These are phyloP conservation scores for Fennellomyces sp. DNA, from an alignment of 371 early-diverging fungal species.

Conservation along the genomic window DNA sequence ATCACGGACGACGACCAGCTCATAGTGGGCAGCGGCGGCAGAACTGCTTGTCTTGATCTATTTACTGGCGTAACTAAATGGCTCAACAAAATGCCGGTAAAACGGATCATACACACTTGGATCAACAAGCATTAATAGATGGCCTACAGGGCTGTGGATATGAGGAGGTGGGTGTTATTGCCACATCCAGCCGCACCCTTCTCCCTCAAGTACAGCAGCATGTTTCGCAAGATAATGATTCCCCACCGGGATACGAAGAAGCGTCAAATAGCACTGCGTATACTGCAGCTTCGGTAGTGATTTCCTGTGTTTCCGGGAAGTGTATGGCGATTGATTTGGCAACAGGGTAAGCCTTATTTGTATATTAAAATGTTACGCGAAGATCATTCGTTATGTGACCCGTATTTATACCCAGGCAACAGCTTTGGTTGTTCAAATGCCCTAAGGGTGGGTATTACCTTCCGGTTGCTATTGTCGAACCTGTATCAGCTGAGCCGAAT, in stretches of 20 bases:
- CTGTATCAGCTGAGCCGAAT: background rate
- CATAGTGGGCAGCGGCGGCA: conserved; percentile 21
- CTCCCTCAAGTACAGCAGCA: background rate
- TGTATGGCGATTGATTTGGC: conserved; percentile 23
- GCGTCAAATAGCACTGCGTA: background rate
- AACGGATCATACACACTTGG: background rate
- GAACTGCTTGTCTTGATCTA: conserved; percentile 19
- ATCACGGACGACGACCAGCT: conserved; percentile 21
- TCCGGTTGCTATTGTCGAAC: conserved; percentile 22
- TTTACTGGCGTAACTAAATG: conserved; percentile 24
- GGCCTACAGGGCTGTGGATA: conserved; percentile 16
- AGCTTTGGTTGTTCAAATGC: conserved; percentile 27
- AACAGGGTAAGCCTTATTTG: background rate
- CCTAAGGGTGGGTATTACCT: conserved; percentile 29
- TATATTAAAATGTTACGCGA: too few relatives aligned
- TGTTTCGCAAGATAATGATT: background rate
- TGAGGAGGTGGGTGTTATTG: conserved; percentile 16
- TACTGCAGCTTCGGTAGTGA: conserved; percentile 1
- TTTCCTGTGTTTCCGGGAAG: conserved; percentile 22
- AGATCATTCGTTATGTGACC: background rate
- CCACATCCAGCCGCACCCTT: conserved; percentile 11
- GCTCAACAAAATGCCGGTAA: conserved; percentile 35
- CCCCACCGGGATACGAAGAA: background rate
- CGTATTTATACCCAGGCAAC: background rate
- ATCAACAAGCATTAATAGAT: background rate